Base-by-base conservation (phyloP, 2,329 filamentous ascomycete species). In the Corynespora cassiicola region DNA sequence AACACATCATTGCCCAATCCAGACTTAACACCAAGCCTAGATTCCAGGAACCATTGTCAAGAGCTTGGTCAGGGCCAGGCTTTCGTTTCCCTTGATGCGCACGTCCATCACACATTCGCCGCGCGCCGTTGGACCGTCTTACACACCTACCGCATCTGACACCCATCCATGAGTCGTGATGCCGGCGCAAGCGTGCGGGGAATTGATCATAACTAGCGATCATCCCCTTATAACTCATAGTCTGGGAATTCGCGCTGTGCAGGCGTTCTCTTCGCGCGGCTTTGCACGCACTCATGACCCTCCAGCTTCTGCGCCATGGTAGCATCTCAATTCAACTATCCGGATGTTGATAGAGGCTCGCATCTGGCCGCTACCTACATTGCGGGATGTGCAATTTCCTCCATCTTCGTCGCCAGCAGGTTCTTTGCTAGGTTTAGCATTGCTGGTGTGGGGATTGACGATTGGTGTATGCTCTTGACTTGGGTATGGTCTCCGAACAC, bases 391-490 rank as follows among this genome's bases (percentile, higher is more conserved):
- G 39, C 27, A 1, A 14, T 56, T 7, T 35, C 45, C 8, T 42
- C 50, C 17, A 26, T 56, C 15, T 47, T 56, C 19, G 51, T 56
- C 4, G 46, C 30, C 22, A 43, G 43, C 41, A 23, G 53, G 21
- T 28, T 56, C 15, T 51, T 33, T 15, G 48, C 53, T n/a, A 30
- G 53, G 6, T 50, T 42, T 31, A 51, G 44, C 22, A 52, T 56
- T 26, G 44, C 47, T 3, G 44, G 44, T 33, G 46, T 56, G 10
- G 49, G 48, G 12, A 43, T 52, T 20, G 53, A 56, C 31, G 53
- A 56, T 26, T 54, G 49, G 48, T 37, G 27, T 29, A 56, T 56
- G 53, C 26, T 54, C 17, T 17, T 44, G 22, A 51, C 50, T 27
- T 48, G 45, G 47, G 52, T 54, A 50, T 35, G 39, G 31, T 26